Evolutionary conservation across 1,284 basidiomycete genomes (phyloP), one percentile per base, ranked within the genome.

Genomic region (Ganoderma leucocontextum): DNA sequence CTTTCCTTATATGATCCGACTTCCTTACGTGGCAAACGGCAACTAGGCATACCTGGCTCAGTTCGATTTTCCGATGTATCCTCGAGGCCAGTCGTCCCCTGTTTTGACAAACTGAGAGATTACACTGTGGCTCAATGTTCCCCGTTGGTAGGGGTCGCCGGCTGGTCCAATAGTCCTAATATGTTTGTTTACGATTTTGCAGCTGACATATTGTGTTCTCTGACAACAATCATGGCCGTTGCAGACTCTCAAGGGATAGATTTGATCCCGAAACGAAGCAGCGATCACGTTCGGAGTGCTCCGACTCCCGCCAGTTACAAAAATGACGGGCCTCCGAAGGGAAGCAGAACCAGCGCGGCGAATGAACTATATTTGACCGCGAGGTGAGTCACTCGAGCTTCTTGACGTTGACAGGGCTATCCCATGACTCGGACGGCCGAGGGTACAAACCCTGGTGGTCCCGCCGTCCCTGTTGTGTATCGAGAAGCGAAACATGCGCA

Each of bases 331-430:
- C 22, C 47, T 25, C 47, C n/a, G n/a, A n/a, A 49, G 47, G 47
- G 22, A 49, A 49, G 47, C 47, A 25, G 47, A 49, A 49, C 47
- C 47, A 49, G 47, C 25, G n/a, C 47, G 47, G 47, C 25, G 47
- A 25, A 22, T 49, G 22, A 49, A 49, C 47, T 10, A 4, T 49
- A 12, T 25, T 13, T 49, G 22, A 49, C 22, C 47, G 9, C 47
- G 3, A 25, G 8, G 22, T 25, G 47, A 49, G 22, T 49, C 22
- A 49, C 47, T 49, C 47, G 19, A 49, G 47, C 47, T 49, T 49
- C 47, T 22, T 49, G 22, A 49, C 25, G 47, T 49, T 25, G 47
- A 13, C 47, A 49, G 2, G 9, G 10, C 22, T 12, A 49, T 49
- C 47, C 22, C 47, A 49, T 49, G 47, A 49, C 47, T 25, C 47